Evolutionary conservation across 768 basidiomycete genomes (phyloP).

Genomic region (Lactifluus pinguis): DNA sequence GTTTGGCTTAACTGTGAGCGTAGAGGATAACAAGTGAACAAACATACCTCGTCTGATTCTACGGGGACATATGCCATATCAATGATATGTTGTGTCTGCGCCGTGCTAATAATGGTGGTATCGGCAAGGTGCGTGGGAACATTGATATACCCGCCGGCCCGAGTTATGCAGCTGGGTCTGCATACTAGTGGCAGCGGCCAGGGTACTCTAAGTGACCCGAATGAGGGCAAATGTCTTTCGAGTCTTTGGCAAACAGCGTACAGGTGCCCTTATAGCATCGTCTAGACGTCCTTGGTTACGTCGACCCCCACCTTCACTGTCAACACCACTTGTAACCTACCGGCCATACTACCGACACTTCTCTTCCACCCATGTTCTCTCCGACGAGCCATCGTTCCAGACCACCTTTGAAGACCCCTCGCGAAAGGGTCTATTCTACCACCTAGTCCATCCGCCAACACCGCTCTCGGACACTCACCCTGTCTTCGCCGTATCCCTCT

Average conservation of each 20-base stretch:
- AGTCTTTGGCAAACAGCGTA: conserved; percentile 20
- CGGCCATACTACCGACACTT: background rate
- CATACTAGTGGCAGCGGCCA: too few species aligned
- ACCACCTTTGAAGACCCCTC: conserved; percentile 16
- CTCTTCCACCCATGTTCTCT: background rate
- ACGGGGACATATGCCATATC: conserved; percentile 65
- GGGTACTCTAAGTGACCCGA: background rate
- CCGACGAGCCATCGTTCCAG: background rate
- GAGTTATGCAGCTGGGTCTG: background rate
- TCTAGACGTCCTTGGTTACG: background rate
- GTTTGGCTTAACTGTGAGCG: background rate
- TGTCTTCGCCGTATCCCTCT: conserved; percentile 18
- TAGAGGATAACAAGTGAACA: background rate
- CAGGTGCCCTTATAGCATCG: conserved; percentile 9
- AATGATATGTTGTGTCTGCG: background rate
- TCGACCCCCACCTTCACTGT: background rate
- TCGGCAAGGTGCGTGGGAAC: background rate
- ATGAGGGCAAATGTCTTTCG: conserved; percentile 7
- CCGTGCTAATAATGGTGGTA: too few species aligned
- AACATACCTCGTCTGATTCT: conserved; percentile 58
- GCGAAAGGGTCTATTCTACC: conserved; percentile 16
- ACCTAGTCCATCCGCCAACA: conserved; percentile 14
- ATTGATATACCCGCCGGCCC: background rate
- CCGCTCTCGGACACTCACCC: conserved; percentile 5
- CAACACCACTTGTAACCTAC: background rate